These are phyloP conservation scores for Biscogniauxia marginata DNA, from an alignment of 2,329 filamentous ascomycete species.

Conservation along the genomic window DNA sequence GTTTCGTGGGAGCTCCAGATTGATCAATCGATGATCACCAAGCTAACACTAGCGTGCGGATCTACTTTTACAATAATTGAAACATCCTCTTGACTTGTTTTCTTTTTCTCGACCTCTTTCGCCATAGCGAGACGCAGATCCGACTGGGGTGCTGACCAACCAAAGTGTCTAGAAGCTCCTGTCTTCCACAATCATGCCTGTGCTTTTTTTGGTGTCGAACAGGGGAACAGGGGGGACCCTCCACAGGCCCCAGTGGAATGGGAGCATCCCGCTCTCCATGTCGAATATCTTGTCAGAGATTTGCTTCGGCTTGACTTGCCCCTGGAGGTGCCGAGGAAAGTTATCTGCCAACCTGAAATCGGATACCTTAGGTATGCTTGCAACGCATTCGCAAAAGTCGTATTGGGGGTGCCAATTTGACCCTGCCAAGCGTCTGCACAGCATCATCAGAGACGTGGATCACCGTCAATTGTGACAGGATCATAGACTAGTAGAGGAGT, in stretches of 20 bases:
- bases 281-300: conserved; percentile 36
- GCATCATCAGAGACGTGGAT: background rate
- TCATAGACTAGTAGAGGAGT: background rate
- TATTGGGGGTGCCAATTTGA: background rate
- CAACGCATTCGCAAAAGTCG: background rate
- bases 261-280: conserved; percentile 27
- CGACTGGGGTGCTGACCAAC: conserved; percentile 15
- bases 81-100: conserved; percentile 14
- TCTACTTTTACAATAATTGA: conserved; percentile 14
- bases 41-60: conserved; percentile 8
- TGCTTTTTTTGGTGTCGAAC: conserved; percentile 15
- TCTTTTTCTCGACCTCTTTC: conserved; percentile 14
- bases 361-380: conserved; percentile 5
- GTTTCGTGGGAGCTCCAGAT: background rate
- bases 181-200: conserved; percentile 13
- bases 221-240: background rate
- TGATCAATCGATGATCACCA: background rate
- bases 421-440: conserved; percentile 15
- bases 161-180: conserved; percentile 4
- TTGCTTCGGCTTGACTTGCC: conserved; percentile 40
- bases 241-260: conserved; percentile 19
- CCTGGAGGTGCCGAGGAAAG: conserved; percentile 24
- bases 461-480: background rate
- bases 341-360: conserved; percentile 8
- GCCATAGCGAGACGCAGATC: conserved; percentile 21